Base-by-base conservation (phyloP, 139 green algal genomes). In the Chlorella sorokiniana region DNA sequence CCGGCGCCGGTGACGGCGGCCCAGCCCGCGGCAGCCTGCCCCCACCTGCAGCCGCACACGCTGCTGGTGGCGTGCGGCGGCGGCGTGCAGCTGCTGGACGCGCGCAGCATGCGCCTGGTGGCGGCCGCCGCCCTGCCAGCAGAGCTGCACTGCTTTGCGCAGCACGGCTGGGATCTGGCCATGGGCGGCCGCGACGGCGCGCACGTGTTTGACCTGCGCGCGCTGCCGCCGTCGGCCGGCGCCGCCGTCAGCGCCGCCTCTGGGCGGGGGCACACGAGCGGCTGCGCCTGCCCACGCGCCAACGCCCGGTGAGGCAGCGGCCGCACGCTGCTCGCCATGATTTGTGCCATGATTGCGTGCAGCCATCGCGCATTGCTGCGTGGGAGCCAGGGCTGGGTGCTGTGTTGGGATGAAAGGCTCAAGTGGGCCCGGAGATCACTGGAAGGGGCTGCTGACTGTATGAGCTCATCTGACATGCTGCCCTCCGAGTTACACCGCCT, bases 71-170 rank as follows among this genome's bases (percentile, higher is more conserved):
- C 29, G 2, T 27, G 35, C n/a, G 78, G 65, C 51, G 59, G 51
- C 51, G 38, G 27, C 8, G 78, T 83, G 67, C 65, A 83, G 44
- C 65, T 83, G 78, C 78, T 83, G n/a, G 78, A 83, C 40, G 27
- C 61, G 27, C 78, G 78, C 37, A 54, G 25, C 48, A 76, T 83
- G 78, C 45, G 67, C 27, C 29, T 27, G 3, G 38, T 42, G 48
- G 44, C 8, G 0, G 48, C 20, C 1, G 78, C 48, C 27, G 65
- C 78, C 16, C 37, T 59, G 33, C 78, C 78, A 35, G 40, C 59
- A 1, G 65, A 56, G 23, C 54, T 77, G 78, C 78, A 69, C 35
- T 77, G 78, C 67, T 69, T 76, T 41, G 38, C 48, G 37, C 64
- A 76, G 64, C 69, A 52, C 37, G 78, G 78, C 31, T 68, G 45